Percentiles rank a stretch among this genome's conserved stretches.
Evolutionary conservation across 1,139 yeast genomes (phyloP).

Genomic region (Blastobotrys buckinghamii): DNA sequence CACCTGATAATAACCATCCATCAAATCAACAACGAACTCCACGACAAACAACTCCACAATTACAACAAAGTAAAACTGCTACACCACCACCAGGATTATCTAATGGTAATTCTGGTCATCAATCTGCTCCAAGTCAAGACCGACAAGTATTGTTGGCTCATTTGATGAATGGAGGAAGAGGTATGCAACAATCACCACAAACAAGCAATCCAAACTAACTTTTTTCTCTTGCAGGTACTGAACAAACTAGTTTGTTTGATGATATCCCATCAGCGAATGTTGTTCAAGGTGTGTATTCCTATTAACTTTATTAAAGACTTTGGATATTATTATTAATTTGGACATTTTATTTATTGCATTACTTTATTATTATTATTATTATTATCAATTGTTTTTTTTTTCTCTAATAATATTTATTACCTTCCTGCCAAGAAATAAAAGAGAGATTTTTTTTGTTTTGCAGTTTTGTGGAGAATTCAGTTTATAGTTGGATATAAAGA

Average conservation of each 20-base stretch:
- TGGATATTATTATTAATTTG: background rate
- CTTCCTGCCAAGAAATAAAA: background rate
- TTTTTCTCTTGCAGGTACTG: conserved; percentile 1
- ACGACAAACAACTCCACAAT: conserved; percentile 6
- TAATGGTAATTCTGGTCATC: conserved; percentile 17
- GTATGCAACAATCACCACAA: conserved; percentile 17
- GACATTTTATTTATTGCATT: background rate
- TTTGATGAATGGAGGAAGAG: conserved; percentile 32
- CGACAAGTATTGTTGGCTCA: conserved; percentile 36
- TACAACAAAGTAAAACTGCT: conserved; percentile 4
- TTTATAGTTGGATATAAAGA: background rate
- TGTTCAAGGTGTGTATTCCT: conserved; percentile 14
- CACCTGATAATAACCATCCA: conserved; percentile 7
- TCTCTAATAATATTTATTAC: background rate
- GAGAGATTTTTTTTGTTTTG: background rate
- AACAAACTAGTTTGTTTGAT: background rate
- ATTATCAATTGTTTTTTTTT: conserved; percentile 7
- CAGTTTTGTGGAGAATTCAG: conserved; percentile 1
- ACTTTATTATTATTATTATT: background rate
- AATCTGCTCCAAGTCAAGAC: conserved; percentile 24
- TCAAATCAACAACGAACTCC: conserved; percentile 1
- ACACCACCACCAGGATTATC: conserved; percentile 32
- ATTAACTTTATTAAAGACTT: too few relatives aligned
- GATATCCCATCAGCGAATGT: background rate
- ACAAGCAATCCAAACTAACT: background rate